Evolutionary conservation across 176 grass and related monocot genomes (phyloP).

Genomic region (Bromus sterilis): DNA sequence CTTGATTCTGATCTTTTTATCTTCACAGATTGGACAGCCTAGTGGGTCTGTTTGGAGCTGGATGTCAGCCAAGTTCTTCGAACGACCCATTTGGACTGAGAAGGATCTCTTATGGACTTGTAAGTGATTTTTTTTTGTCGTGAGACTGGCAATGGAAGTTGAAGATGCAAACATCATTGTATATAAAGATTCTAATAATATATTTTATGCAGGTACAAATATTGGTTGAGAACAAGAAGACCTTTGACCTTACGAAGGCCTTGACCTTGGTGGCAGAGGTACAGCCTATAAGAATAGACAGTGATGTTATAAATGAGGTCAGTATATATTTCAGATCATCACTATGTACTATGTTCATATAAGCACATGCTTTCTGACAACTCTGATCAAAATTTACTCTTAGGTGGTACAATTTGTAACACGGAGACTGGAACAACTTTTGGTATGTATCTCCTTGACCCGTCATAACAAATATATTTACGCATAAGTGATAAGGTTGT

Average conservation of each 20-base stretch:
- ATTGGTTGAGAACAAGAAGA: slow-evolving; percentile 90
- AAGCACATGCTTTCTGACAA: slow-evolving; percentile 7
- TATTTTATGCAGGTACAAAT: slow-evolving; percentile 72
- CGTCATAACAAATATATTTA: slow-evolving; percentile 13
- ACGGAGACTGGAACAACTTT: slow-evolving; percentile 87
- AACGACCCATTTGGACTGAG: slow-evolving; percentile 91
- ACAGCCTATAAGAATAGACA: slow-evolving; percentile 63
- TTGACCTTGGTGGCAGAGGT: slow-evolving; percentile 58
- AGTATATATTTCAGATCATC: slow-evolving; percentile 18
- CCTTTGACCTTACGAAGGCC: slow-evolving; percentile 65
- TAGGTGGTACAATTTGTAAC: slow-evolving; percentile 83
- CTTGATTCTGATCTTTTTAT: background rate
- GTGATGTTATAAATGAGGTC: slow-evolving; percentile 58
- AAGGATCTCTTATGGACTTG: slow-evolving; percentile 86
- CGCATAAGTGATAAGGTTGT: background rate
- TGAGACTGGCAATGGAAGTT: too few species aligned
- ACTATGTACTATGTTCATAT: background rate
- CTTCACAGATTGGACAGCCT: slow-evolving; percentile 80
- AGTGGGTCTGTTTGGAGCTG: slow-evolving; percentile 96
- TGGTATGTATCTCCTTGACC: slow-evolving; percentile 51
- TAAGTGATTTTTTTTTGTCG: too few species aligned
- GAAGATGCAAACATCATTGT: background rate
- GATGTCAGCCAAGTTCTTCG: slow-evolving; percentile 89
- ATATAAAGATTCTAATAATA: slow-evolving; percentile 5
- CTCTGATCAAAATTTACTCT: slow-evolving; percentile 11